Evolutionary conservation across 768 basidiomycete species (phyloP).

Genomic region (Suillus occidentalis): DNA sequence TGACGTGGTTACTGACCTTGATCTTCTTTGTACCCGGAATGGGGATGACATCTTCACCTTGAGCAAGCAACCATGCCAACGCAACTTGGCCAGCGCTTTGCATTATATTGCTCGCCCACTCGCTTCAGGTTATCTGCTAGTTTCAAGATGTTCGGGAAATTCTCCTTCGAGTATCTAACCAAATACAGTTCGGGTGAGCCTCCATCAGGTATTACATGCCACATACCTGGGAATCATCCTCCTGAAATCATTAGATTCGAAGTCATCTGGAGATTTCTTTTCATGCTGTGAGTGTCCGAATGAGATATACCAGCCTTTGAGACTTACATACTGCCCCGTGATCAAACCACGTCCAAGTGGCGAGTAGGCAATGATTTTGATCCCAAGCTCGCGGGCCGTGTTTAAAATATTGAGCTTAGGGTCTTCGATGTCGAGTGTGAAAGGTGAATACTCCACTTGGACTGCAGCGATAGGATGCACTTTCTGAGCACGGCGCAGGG

Average conservation of each 20-base stretch:
- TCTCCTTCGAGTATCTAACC: conserved; percentile 37
- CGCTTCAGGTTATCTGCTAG: conserved; percentile 33
- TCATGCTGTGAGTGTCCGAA: background rate
- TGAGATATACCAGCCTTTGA: background rate
- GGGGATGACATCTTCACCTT: conserved; percentile 39
- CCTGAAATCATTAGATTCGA: conserved; percentile 29
- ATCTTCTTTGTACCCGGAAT: conserved; percentile 41
- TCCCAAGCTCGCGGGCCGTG: conserved; percentile 48
- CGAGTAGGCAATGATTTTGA: conserved; percentile 50
- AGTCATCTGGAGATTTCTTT: conserved; percentile 36
- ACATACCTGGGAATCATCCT: conserved; percentile 22
- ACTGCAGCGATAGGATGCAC: conserved; percentile 51
- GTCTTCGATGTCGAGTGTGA: conserved; percentile 48
- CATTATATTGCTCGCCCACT: conserved; percentile 34
- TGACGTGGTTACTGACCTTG: conserved; percentile 20
- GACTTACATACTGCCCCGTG: conserved; percentile 43
- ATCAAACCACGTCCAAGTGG: conserved; percentile 55
- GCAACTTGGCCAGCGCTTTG: conserved; percentile 41
- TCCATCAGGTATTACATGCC: conserved; percentile 28
- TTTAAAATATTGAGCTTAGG: conserved; percentile 41
- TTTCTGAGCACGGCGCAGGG: conserved; percentile 50
- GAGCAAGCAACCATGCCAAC: conserved; percentile 41
- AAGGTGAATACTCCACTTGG: conserved; percentile 53
- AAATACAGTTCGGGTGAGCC: conserved; percentile 28
- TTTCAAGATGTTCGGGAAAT: conserved; percentile 45